Evolutionary conservation across 106 monocot species (phyloP).

Genomic region (Platanthera guangdongensis): DNA sequence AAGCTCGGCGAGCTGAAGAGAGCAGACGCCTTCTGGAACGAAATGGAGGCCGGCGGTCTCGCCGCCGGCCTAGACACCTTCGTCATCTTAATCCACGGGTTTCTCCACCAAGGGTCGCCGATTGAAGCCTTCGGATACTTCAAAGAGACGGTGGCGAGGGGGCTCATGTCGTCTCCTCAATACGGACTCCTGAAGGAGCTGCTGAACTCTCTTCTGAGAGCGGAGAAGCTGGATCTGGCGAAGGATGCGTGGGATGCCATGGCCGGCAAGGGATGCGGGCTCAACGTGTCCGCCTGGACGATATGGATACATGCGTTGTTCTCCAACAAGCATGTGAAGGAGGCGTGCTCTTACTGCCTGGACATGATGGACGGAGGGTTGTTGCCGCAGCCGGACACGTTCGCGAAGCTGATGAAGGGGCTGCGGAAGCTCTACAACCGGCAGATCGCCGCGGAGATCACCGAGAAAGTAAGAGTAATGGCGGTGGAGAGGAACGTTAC

Average conservation of each 20-base stretch:
- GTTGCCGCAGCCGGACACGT: conserved; percentile 91
- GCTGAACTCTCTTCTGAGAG: conserved; percentile 63
- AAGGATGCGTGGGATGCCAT: conserved; percentile 69
- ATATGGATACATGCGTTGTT: conserved; percentile 96
- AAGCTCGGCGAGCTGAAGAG: conserved; percentile 66
- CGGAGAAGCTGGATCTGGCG: conserved; percentile 69
- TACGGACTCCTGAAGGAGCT: conserved; percentile 87
- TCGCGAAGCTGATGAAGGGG: conserved; percentile 92
- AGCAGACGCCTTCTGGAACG: conserved; percentile 43
- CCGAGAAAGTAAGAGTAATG: conserved; percentile 88
- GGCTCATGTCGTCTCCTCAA: conserved; percentile 53
- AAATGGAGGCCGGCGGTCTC: conserved; percentile 54
- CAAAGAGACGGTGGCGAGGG: conserved; percentile 67
- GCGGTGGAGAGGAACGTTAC: conserved; percentile 71
- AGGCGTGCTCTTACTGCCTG: conserved; percentile 71
- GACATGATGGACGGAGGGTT: conserved; percentile 86
- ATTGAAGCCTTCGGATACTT: conserved; percentile 71
- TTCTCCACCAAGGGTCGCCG: conserved; percentile 34
- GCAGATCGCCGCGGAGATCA: conserved; percentile 75
- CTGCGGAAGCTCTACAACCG: conserved; percentile 84
- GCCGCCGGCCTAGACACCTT: conserved; percentile 67
- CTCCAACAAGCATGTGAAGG: conserved; percentile 62
- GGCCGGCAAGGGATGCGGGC: conserved; percentile 56
- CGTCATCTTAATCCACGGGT: conserved; percentile 62
- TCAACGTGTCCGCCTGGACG: conserved; percentile 80